Base-by-base conservation (phyloP, 495 filamentous ascomycete genomes). In the Penicillium malachiteum region DNA sequence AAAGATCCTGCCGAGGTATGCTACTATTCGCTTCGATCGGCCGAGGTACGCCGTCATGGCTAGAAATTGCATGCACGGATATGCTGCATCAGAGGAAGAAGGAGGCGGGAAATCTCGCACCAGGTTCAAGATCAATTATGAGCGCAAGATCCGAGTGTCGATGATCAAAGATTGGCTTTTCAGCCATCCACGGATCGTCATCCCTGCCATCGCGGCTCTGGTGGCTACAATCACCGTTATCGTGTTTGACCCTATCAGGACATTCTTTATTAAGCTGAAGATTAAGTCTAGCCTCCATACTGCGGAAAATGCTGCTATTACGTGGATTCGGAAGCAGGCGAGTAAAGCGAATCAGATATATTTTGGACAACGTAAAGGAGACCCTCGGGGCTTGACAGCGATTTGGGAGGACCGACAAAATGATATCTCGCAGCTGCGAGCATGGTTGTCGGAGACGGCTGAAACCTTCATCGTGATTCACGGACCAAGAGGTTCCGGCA, bases 401-500 rank as follows among this genome's bases (percentile, higher is more conserved):
- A 83, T 98, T 33, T 96, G 92, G 86, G 90, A 91, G 53, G 91
- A 97, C 68, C 85, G 91, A 12, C 89, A 89, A 58, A 81, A 81
- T 32, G 77, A 89, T 44, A 93, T 97, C 56, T 80, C 89, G 18
- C 84, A 90, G 59, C 80, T 98, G 9, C 85, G 86, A 52, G 84
- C 83, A n/a, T 95, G 90, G 89, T 72, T 98, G 5, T 84, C 87
- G 50, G 94, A 97, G 62, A 89, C 88, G 2, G 83, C 84, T 1
- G 90, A 92, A 43, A 97, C 92, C 0, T 97, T 98, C 68, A 94
- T 97, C 57, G 87, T 98, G 26, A 82, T 98, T 10, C 90, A 96
- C 64, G 94, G 94, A 0, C 93, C 94, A 7, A 83, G 90, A 17
- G 95, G 94, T 7, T 95, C 91, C 0, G 95, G 94, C 1, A 96